Evolutionary conservation across 1,139 yeast species (phyloP).

Genomic region (Debaryomycetaceae sp.): DNA sequence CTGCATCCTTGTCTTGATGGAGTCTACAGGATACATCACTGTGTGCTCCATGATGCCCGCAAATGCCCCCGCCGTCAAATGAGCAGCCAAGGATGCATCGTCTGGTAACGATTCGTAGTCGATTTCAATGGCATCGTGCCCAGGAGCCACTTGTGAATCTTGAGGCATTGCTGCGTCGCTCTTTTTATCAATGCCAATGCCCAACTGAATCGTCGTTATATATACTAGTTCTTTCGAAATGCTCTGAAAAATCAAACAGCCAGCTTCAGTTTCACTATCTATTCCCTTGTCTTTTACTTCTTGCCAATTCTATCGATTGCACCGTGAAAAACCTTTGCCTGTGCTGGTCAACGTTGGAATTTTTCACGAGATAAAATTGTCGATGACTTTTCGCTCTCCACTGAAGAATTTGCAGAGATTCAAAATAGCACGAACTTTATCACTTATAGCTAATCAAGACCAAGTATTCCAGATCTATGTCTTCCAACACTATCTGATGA

Average conservation of each 20-base stretch:
- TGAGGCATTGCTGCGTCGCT: constrained; percentile 2
- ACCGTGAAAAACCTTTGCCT: not conserved
- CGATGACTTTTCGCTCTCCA: not conserved
- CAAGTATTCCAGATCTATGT: not conserved
- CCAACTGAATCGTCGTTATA: not conserved
- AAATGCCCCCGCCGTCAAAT: constrained; percentile 88
- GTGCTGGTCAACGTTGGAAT: not conserved
- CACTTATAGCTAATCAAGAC: not conserved
- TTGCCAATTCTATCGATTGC: no score
- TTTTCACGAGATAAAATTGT: not conserved
- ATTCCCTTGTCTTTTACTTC: not conserved
- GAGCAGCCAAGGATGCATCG: constrained; percentile 78
- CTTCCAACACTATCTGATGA: not conserved
- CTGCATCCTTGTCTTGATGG: constrained; percentile 94
- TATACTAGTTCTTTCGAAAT: no score
- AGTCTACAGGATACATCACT: constrained; percentile 94
- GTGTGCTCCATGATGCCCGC: constrained; percentile 99
- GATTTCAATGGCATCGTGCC: constrained; percentile 43
- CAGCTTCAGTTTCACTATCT: not conserved
- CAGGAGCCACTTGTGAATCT: constrained; percentile 11
- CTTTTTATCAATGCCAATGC: not conserved
- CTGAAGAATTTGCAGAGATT: not conserved
- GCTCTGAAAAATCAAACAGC: not conserved
- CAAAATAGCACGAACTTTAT: not conserved
- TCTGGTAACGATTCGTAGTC: constrained; percentile 94